Percentiles rank a stretch among this genome's conserved stretches.
Evolutionary conservation across 495 filamentous ascomycete genomes (phyloP).

Genomic region (Acidomyces sp.): DNA sequence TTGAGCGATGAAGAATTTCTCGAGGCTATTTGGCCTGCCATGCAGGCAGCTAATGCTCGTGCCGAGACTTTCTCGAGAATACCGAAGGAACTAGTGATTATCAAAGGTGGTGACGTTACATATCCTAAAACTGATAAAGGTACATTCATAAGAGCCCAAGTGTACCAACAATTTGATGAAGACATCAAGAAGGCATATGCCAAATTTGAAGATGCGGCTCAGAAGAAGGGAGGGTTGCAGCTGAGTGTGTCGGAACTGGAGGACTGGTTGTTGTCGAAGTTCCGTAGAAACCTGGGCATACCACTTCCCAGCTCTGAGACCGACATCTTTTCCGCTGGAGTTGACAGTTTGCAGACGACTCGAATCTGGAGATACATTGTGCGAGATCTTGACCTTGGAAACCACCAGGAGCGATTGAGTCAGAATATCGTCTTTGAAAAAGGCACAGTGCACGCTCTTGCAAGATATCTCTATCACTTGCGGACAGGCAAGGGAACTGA

Average conservation of each 20-base stretch:
- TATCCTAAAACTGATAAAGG: slow-evolving; percentile 23
- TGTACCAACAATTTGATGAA: slow-evolving; percentile 20
- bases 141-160: slow-evolving; percentile 20
- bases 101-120: slow-evolving; percentile 5
- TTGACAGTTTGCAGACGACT: slow-evolving; percentile 23
- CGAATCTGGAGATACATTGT: slow-evolving; percentile 14
- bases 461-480: slow-evolving; percentile 8
- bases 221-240: neutral
- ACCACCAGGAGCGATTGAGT: slow-evolving; percentile 5
- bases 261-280: slow-evolving; percentile 5
- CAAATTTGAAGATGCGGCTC: neutral
- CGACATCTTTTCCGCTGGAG: slow-evolving; percentile 22
- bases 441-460: slow-evolving; percentile 7
- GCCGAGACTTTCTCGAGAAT: slow-evolving; percentile 14
- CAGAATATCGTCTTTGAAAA: slow-evolving; percentile 23
- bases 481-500: slow-evolving; percentile 6
- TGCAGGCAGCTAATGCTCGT: slow-evolving; percentile 17
- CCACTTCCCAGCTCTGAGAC: slow-evolving; percentile 1
- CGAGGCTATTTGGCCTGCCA: slow-evolving; percentile 14
- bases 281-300: slow-evolving; percentile 9
- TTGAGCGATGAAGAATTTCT: slow-evolving; percentile 16
- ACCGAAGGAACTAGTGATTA: slow-evolving; percentile 16
- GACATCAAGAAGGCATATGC: slow-evolving; percentile 19
- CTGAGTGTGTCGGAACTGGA: slow-evolving; percentile 8
- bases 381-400: slow-evolving; percentile 13